Percentiles rank a stretch among this genome's conserved stretches.
These are phyloP conservation scores for Tylopilus sp. DNA, from an alignment of 768 basidiomycete genomes.

Conservation along the genomic window DNA sequence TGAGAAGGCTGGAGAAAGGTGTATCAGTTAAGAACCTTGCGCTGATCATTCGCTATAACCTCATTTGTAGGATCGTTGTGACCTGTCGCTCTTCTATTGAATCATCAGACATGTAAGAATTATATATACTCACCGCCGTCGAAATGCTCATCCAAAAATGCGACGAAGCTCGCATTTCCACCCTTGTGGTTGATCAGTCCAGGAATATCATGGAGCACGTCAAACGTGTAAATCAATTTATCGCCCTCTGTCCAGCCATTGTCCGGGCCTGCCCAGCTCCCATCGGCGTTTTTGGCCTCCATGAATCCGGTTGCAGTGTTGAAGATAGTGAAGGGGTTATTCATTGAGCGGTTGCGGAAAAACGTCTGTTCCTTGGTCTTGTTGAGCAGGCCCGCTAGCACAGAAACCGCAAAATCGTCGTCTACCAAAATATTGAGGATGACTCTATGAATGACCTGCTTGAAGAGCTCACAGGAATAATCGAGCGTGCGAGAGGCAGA, in stretches of 20 bases:
- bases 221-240: no score
- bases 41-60: slow-evolving; percentile 25
- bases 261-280: no score
- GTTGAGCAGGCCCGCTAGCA: slow-evolving; percentile 50
- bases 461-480: slow-evolving; percentile 59
- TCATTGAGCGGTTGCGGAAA: slow-evolving; percentile 59
- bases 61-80: slow-evolving; percentile 85
- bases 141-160: slow-evolving; percentile 59
- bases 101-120: no score
- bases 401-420: slow-evolving; percentile 74
- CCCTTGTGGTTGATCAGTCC: no score
- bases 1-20: slow-evolving; percentile 62
- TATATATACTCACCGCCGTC: slow-evolving; percentile 38
- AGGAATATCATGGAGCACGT: no score
- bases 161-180: slow-evolving; percentile 61
- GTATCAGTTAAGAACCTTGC: slow-evolving; percentile 1
- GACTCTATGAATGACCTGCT: background rate
- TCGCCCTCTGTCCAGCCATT: no score
- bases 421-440: slow-evolving; percentile 45
- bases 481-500: slow-evolving; percentile 75
- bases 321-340: no score
- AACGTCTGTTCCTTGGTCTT: slow-evolving; percentile 48
- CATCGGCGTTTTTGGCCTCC: no score
- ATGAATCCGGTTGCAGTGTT: no score
- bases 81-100: no score